Evolutionary conservation across 164 flowering plant species (phyloP).

Genomic region (Annona cherimola): DNA sequence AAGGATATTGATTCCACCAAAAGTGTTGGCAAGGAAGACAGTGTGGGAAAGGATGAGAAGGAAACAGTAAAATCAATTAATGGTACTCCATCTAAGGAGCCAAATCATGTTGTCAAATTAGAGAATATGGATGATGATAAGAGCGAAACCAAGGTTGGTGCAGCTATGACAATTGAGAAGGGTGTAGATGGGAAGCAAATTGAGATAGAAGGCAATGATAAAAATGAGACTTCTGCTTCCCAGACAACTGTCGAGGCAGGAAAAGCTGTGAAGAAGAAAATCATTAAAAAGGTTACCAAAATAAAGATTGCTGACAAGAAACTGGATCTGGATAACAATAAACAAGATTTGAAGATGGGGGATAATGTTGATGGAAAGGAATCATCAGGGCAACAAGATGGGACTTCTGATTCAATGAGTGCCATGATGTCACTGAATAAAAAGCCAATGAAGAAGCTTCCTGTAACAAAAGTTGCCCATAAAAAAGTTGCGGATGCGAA

Average conservation of each 20-base stretch:
- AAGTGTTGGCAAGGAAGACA: conserved; percentile 20
- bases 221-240: conserved; percentile 23
- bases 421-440: conserved; percentile 23
- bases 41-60: conserved; percentile 10
- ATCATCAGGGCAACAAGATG: conserved; percentile 24
- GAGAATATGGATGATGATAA: conserved; percentile 15
- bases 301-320: conserved; percentile 48
- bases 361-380: conserved; percentile 31
- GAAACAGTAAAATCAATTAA: conserved; percentile 26
- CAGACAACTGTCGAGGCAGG: conserved; percentile 20
- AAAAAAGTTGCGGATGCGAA: conserved; percentile 12
- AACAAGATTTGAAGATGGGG: conserved; percentile 21
- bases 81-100: conserved; percentile 18
- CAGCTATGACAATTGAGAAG: conserved; percentile 14
- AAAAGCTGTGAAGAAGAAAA: conserved; percentile 59
- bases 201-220: conserved; percentile 19
- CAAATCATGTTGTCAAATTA: conserved; percentile 22
- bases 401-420: conserved; percentile 25
- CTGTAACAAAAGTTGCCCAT: conserved; percentile 18
- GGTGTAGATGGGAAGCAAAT: conserved; percentile 15
- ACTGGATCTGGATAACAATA: conserved; percentile 16
- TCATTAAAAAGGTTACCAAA: conserved; percentile 60
- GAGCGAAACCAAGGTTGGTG: conserved; percentile 12
- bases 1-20: conserved; percentile 27
- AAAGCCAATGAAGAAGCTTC: conserved; percentile 40